phyloP scores from a whole-genome alignment of 116 monocot genomes.

The Posidonia oceanica region DNA sequence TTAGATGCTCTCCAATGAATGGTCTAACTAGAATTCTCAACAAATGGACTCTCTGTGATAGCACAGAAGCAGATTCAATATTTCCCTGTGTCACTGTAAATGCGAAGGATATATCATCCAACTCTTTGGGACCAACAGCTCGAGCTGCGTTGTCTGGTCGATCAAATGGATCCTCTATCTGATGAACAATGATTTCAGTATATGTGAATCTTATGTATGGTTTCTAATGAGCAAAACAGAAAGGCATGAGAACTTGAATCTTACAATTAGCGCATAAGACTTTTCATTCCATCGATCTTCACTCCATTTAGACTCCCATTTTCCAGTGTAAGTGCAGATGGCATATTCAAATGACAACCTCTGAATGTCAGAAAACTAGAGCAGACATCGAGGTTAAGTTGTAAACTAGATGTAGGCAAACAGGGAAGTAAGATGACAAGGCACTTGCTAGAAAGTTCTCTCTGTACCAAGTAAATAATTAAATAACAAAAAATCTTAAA shows the following conservation, averaged over 20 bases:
- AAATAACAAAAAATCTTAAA: too few relatives aligned
- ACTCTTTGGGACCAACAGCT: constrained; percentile 27
- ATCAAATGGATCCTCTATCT: constrained; percentile 91
- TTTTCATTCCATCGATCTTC: constrained; percentile 26
- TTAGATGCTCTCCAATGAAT: background rate
- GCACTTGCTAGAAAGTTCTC: background rate
- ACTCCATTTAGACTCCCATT: constrained; percentile 22
- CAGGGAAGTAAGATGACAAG: background rate
- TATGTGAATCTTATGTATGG: background rate
- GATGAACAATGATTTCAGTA: background rate
- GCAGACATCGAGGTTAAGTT: background rate
- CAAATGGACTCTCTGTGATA: constrained; percentile 22
- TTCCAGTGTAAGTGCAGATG: constrained; percentile 59
- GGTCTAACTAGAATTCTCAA: constrained; percentile 26
- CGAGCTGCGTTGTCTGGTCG: constrained; percentile 65
- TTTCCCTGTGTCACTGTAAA: constrained; percentile 16
- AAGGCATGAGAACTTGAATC: constrained; percentile 2
- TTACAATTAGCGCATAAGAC: constrained; percentile 37
- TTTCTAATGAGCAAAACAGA: background rate
- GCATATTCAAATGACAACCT: constrained; percentile 14
- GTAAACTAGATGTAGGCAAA: background rate
- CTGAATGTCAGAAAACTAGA: constrained; percentile 35
- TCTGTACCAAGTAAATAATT: too few relatives aligned
- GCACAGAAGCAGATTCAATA: constrained; percentile 17
- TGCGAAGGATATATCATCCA: constrained; percentile 29